These are phyloP conservation scores for Coemansia sp. DNA, from an alignment of 192 early-diverging fungal genomes.

Conservation along the genomic window DNA sequence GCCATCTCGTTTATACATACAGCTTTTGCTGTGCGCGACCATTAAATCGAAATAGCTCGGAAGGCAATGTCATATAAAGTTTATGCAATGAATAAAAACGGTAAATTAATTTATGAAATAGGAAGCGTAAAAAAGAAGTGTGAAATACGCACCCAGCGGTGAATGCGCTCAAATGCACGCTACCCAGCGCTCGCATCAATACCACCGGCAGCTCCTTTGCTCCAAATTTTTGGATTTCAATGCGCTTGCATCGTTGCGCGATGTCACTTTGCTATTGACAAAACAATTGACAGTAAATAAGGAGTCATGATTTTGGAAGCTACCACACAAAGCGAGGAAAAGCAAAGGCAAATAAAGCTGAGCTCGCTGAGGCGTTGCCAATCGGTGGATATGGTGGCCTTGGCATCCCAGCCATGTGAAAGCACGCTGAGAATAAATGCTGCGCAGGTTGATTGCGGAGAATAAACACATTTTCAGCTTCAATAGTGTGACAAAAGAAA, in stretches of 20 bases:
- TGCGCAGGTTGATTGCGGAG: not conserved
- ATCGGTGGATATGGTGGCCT: not conserved
- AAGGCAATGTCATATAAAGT: not conserved
- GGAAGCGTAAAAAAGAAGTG: not conserved
- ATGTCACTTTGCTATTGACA: not conserved
- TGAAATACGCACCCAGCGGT: not conserved
- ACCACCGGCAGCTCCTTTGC: not conserved
- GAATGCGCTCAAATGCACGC: not conserved
- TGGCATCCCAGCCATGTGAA: not conserved
- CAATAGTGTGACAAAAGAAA: not conserved
- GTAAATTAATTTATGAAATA: constrained; percentile 1
- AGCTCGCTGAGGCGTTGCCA: not conserved
- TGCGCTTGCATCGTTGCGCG: not conserved
- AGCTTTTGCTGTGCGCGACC: not conserved
- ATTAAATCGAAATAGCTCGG: not conserved
- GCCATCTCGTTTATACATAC: not conserved
- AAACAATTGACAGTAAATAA: not conserved
- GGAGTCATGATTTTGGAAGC: not conserved
- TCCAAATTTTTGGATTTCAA: not conserved
- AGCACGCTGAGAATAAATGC: not conserved
- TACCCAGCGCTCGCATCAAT: not conserved
- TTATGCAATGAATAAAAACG: not conserved
- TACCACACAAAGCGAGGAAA: not conserved
- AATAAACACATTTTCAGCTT: not conserved
- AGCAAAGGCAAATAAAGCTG: not conserved